Evolutionary conservation across 805 yeast genomes (phyloP).

Genomic region (Naumovozyma dairenensis): DNA sequence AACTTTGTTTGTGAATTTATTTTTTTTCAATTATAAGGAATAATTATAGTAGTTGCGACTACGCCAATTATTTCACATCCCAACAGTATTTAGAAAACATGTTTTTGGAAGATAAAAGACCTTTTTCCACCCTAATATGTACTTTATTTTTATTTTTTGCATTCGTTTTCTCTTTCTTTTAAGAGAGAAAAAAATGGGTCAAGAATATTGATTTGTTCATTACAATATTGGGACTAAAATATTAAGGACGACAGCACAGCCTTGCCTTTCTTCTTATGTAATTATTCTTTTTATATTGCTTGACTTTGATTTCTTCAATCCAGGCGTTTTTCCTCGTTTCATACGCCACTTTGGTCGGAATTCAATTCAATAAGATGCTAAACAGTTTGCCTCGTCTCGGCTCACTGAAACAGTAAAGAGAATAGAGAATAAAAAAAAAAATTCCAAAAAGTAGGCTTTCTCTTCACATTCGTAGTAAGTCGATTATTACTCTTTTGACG

Average conservation of each 20-base stretch:
- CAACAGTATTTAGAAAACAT: conserved; percentile 27
- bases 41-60: conserved; percentile 28
- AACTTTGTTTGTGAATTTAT: conserved; percentile 5
- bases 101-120: conserved; percentile 26
- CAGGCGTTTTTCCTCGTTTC: too few species aligned
- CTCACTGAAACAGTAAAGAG: too few species aligned
- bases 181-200: too few species aligned
- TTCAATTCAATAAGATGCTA: too few species aligned
- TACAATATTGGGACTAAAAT: conserved; percentile 28
- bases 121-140: conserved; percentile 30
- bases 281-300: neutral
- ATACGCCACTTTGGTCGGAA: too few species aligned
- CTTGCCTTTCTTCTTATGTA: neutral
- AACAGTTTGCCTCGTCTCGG: too few species aligned
- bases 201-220: conserved; percentile 8
- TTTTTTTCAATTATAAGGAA: conserved; percentile 12
- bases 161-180: too few species aligned
- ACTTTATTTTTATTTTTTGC: conserved; percentile 4
- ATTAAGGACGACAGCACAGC: conserved; percentile 19
- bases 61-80: conserved; percentile 24
- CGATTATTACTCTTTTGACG: too few species aligned
- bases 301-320: too few species aligned
- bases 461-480: too few species aligned
- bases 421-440: too few species aligned
- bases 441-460: too few species aligned